These are phyloP conservation scores for Trametes coccinea DNA, from an alignment of 768 basidiomycete species.

Conservation along the genomic window DNA sequence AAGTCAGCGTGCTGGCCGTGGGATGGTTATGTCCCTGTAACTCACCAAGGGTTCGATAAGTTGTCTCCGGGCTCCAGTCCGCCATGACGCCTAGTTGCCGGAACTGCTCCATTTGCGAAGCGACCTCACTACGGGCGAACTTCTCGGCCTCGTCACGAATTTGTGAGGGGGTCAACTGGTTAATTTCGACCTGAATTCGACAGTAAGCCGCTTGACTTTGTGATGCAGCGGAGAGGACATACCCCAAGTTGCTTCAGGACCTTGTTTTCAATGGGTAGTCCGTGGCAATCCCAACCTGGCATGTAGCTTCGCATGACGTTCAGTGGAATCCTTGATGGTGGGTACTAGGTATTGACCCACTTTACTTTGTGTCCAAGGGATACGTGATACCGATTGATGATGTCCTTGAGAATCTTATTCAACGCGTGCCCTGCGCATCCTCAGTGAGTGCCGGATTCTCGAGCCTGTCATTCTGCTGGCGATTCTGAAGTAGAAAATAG, in stretches of 20 bases:
- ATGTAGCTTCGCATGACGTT: conserved; percentile 59
- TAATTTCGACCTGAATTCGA: conserved; percentile 13
- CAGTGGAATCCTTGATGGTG: background rate
- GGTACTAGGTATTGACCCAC: conserved; percentile 47
- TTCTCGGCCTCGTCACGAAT: conserved; percentile 72
- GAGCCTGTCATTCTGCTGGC: too few species aligned
- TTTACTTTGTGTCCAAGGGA: conserved; percentile 76
- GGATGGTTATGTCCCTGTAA: background rate
- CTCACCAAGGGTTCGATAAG: conserved; percentile 86
- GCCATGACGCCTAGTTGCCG: conserved; percentile 87
- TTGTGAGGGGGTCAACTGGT: conserved; percentile 26
- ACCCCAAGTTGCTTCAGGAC: conserved; percentile 78
- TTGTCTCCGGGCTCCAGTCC: conserved; percentile 71
- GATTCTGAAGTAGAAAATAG: too few species aligned
- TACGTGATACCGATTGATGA: conserved; percentile 88
- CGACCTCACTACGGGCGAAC: conserved; percentile 74
- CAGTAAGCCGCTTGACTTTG: background rate
- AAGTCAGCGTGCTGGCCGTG: background rate
- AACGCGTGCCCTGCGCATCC: conserved; percentile 77
- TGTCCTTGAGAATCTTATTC: conserved; percentile 96
- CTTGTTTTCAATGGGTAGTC: conserved; percentile 95
- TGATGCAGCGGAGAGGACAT: conserved; percentile 21
- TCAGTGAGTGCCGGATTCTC: background rate
- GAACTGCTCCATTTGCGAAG: conserved; percentile 78
- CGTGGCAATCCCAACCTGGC: conserved; percentile 98